phyloP scores from a whole-genome alignment of 208 protist species.

The Leishmania tropica region DNA sequence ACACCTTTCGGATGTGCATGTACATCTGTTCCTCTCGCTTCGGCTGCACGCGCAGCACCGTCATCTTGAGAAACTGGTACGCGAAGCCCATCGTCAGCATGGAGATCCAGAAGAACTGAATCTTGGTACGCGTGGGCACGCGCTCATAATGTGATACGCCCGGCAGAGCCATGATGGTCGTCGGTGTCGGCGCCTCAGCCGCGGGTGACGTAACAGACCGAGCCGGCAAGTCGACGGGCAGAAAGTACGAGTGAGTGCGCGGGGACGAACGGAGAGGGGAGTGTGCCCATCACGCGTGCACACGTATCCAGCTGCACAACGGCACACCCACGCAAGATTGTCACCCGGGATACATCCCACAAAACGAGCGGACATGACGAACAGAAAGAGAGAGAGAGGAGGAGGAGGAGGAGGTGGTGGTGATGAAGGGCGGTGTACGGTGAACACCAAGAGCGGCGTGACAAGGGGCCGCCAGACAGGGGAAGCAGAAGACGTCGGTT shows the following conservation, averaged over 20 bases:
- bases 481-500: not conserved
- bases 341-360: not conserved
- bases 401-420: not conserved
- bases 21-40: constrained; percentile 91
- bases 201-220: not conserved
- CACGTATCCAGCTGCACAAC: not conserved
- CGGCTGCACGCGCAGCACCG: constrained; percentile 73
- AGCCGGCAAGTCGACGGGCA: not conserved
- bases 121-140: constrained; percentile 75
- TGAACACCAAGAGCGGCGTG: not conserved
- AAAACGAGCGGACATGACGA: not conserved
- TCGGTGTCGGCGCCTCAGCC: not conserved
- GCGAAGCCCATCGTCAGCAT: constrained; percentile 80
- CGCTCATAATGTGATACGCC: constrained; percentile 81
- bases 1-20: constrained; percentile 62
- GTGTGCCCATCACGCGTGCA: not conserved
- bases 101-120: constrained; percentile 79
- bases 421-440: not conserved
- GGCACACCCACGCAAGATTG: not conserved
- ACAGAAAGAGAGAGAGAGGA: not conserved
- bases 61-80: constrained; percentile 82
- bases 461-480: not conserved
- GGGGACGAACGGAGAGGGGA: not conserved
- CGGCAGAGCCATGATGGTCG: constrained; percentile 50
- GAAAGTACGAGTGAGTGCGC: not conserved